A percentile compares a stretch with the other conserved stretches of the same genome.
Evolutionary conservation across 345 rosid genomes (phyloP).

Genomic region (Arabidopsis suecica): DNA sequence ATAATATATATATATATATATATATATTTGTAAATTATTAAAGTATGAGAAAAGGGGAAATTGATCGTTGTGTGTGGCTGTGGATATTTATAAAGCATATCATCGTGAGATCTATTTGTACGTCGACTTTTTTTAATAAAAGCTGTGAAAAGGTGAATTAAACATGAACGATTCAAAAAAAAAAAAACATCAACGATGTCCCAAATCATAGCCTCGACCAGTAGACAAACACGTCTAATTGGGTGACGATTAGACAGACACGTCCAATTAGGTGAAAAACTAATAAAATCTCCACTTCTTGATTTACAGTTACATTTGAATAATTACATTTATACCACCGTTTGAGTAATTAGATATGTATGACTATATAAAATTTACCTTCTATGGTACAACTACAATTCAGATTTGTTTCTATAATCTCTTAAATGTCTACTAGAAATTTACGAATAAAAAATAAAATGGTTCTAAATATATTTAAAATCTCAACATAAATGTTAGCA

Average conservation of each 20-base stretch:
- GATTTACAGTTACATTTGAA: not conserved
- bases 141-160: not conserved
- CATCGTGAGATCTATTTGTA: not conserved
- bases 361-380: not conserved
- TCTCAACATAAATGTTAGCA: not conserved
- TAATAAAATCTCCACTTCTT: not conserved
- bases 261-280: not conserved
- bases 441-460: not conserved
- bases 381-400: not conserved
- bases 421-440: not conserved
- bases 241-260: constrained; percentile 5
- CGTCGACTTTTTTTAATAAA: not conserved
- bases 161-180: constrained; percentile 16
- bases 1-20: no score
- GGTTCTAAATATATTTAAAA: not conserved
- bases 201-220: constrained; percentile 21
- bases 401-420: not conserved
- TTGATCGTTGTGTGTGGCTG: constrained; percentile 18
- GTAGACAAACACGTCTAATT: constrained; percentile 11
- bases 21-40: not conserved
- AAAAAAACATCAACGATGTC: constrained; percentile 9
- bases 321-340: not conserved
- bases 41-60: not conserved
- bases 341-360: not conserved
- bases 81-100: not conserved